Percentiles rank a stretch among this genome's conserved stretches.
Evolutionary conservation across 2,329 filamentous ascomycete genomes (phyloP).

Genomic region (Parascedosporium putredinis): DNA sequence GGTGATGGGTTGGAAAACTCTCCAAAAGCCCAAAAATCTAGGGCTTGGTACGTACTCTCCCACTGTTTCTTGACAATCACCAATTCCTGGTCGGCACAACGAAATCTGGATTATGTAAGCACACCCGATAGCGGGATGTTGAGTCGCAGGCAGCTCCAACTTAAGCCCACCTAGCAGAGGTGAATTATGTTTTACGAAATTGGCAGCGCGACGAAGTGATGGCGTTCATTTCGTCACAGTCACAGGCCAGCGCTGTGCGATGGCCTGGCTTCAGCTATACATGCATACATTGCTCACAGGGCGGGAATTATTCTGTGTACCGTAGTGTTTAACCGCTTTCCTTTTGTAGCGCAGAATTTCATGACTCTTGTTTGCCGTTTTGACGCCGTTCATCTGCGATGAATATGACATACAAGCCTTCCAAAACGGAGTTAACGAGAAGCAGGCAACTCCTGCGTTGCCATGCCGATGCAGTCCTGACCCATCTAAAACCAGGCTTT

Average conservation of each 20-base stretch:
- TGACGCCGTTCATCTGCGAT: constrained; percentile 53
- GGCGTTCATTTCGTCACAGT: not conserved
- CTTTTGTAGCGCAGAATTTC: constrained; percentile 12
- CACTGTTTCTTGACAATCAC: not conserved
- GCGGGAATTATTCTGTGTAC: not conserved
- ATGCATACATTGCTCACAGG: not conserved
- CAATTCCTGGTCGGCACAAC: not conserved
- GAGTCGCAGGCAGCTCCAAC: no score
- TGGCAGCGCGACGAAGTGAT: not conserved
- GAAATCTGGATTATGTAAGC: constrained; percentile 2
- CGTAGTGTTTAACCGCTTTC: not conserved
- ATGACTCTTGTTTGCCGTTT: constrained; percentile 47
- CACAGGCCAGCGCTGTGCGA: not conserved
- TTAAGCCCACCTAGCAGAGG: no score
- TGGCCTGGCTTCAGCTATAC: not conserved
- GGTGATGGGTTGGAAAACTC: constrained; percentile 6
- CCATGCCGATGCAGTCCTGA: constrained; percentile 34
- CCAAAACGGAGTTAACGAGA: constrained; percentile 46
- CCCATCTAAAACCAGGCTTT: constrained; percentile 11
- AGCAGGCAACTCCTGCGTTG: constrained; percentile 41
- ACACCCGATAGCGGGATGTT: not conserved
- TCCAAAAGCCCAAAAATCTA: constrained; percentile 8
- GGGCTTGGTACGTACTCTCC: constrained; percentile 10
- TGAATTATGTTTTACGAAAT: constrained; percentile 1
- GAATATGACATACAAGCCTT: constrained; percentile 56